Conservation (phyloP, 768 basidiomycete genomes). For the Kwoniella mangroviensis region DNA sequence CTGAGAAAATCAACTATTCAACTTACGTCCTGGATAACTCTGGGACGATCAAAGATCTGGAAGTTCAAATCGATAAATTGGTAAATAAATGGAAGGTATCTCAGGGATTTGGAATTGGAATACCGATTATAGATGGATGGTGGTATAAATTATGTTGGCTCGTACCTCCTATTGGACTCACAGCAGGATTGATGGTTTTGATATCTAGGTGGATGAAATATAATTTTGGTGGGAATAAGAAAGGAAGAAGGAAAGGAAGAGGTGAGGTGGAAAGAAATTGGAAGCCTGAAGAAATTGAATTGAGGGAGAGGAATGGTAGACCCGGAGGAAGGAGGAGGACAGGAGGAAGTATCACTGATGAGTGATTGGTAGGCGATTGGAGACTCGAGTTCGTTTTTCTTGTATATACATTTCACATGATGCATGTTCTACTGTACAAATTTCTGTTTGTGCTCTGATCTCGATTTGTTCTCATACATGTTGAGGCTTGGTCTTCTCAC, state of each 20-base stretch:
- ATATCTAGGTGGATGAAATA: constrained; percentile 34
- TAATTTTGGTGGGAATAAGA: constrained; percentile 22
- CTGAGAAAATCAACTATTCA: constrained; percentile 79
- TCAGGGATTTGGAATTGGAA: constrained; percentile 30
- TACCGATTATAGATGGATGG: constrained; percentile 53
- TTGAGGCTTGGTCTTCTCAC: no score
- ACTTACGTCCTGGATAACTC: constrained; percentile 89
- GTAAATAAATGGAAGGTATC: constrained; percentile 58
- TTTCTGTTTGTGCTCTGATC: no score
- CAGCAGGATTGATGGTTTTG: constrained; percentile 50
- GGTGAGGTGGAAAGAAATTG: constrained; percentile 38
- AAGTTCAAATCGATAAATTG: constrained; percentile 63
- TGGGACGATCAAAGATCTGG: constrained; percentile 71
- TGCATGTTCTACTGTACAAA: no score
- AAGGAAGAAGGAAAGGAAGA: constrained; percentile 40
- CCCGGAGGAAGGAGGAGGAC: constrained; percentile 6
- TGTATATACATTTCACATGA: no score
- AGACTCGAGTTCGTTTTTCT: background rate
- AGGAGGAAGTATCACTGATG: background rate
- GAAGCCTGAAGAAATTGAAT: constrained; percentile 42
- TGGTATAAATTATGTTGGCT: constrained; percentile 62
- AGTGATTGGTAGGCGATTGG: constrained; percentile 2
- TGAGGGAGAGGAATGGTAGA: constrained; percentile 41
- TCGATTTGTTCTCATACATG: no score
- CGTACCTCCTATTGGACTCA: constrained; percentile 61